Base-by-base conservation (phyloP, 106 monocot species). In the Platanthera zijinensis region DNA sequence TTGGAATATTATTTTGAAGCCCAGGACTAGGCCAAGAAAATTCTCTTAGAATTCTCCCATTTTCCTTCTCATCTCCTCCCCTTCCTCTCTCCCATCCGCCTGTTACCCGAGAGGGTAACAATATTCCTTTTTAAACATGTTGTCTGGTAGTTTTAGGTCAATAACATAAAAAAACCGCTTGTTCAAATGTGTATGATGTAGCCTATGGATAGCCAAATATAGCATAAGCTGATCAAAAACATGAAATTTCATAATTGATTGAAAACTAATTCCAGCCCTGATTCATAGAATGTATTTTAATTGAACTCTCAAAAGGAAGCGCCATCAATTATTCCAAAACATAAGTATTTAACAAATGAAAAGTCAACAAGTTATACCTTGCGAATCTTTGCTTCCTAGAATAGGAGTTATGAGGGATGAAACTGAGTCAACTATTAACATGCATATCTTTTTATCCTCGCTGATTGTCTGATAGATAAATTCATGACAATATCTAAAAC, bases 351-450 rank as follows among this genome's bases (percentile, higher is more conserved):
- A 62, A 69, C 68, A 69, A 70, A 12, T 70, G n/a, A 70, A 70
- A 48, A 15, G 17, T 4, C 25, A 70, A 46, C 9, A 70, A 28
- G 5, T 8, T n/a, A 69, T 94, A 97, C 97, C 97, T 82, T 86
- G 81, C 28, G 94, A 74, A 81, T 72, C 73, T 80, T 86, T 97
- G 69, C 91, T 86, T 61, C 93, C 89, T 57, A 91, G 85, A 57
- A 90, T 82, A 19, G 94, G 94, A 2, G 89, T 74, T 57, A 92
- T 66, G 49, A 97, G 80, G 46, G 94, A 94, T 48, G 97, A 97
- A 28, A 97, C 72, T 18, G 97, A 94, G 77, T 97, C 97, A 72
- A 92, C 61, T 75, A 97, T 81, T 59, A 97, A 77, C 77, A 99
- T 81, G 68, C 84, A 77, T 51, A 90, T 62, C 63, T 81, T 86